A percentile compares a stretch with the other conserved stretches of the same genome.
These are phyloP conservation scores for Phytophthora foliorum DNA, from an alignment of 352 stramenopile species.

Conservation along the genomic window DNA sequence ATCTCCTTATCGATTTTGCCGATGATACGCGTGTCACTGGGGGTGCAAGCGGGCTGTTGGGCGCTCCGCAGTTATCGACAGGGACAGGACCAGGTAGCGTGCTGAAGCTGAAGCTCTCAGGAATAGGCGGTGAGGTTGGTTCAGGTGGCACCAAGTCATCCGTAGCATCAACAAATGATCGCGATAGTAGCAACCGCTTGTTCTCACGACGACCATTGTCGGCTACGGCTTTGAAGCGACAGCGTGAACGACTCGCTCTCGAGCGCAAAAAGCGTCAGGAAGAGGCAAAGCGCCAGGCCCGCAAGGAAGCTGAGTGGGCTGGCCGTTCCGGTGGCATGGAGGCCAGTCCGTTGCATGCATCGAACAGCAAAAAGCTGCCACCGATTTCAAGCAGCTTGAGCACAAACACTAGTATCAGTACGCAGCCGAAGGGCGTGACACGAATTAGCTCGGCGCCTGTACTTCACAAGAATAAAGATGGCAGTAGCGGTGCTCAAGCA, in stretches of 20 bases:
- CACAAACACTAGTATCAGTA: slow-evolving; percentile 10
- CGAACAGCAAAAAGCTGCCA: slow-evolving; percentile 67
- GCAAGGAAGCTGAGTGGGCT: slow-evolving; percentile 85
- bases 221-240: slow-evolving; percentile 73
- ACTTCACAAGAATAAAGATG: slow-evolving; percentile 64
- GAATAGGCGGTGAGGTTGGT: slow-evolving; percentile 22
- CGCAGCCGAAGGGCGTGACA: slow-evolving; percentile 42
- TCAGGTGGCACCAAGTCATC: slow-evolving; percentile 30
- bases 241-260: slow-evolving; percentile 70
- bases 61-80: slow-evolving; percentile 5
- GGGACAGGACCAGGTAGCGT: slow-evolving; percentile 43
- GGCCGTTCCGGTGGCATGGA: slow-evolving; percentile 80
- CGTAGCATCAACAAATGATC: slow-evolving; percentile 41
- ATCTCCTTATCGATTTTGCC: slow-evolving; percentile 36
- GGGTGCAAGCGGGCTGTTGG: neutral
- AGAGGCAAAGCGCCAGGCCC: slow-evolving; percentile 57
- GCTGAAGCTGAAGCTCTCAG: slow-evolving; percentile 72
- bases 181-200: slow-evolving; percentile 66
- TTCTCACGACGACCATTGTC: slow-evolving; percentile 74
- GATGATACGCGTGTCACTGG: slow-evolving; percentile 31
- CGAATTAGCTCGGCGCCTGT: slow-evolving; percentile 73
- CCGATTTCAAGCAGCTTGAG: slow-evolving; percentile 46
- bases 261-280: slow-evolving; percentile 77
- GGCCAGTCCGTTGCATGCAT: slow-evolving; percentile 38
- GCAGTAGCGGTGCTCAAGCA: slow-evolving; percentile 24